Conservation (phyloP, 2,329 filamentous ascomycete species). For the Ophiostoma angusticollis region DNA sequence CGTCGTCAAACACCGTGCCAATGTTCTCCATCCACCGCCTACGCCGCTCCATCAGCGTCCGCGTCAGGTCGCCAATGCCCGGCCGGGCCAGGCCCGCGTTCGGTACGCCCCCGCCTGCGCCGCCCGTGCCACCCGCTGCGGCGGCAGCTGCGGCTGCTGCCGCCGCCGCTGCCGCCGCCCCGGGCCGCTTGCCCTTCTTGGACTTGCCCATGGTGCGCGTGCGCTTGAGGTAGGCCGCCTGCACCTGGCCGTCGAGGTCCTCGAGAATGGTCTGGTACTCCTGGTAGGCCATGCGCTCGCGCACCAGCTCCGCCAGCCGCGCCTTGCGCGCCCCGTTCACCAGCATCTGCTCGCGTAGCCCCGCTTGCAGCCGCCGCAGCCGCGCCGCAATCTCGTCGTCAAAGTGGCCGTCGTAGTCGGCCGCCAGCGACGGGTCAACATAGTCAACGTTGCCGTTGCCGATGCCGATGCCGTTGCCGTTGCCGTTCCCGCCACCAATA, state of each 20-base stretch:
- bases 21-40: slow-evolving; percentile 85
- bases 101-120: slow-evolving; percentile 1
- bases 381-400: slow-evolving; percentile 92
- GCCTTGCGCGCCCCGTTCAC: slow-evolving; percentile 85
- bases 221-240: slow-evolving; percentile 89
- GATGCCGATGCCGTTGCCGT: neutral
- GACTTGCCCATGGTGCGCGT: slow-evolving; percentile 92
- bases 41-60: slow-evolving; percentile 83
- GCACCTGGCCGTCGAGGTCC: slow-evolving; percentile 88
- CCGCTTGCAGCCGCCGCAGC: slow-evolving; percentile 69
- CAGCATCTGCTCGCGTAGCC: slow-evolving; percentile 71
- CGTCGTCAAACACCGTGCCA: slow-evolving; percentile 78
- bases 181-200: slow-evolving; percentile 54
- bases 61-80: slow-evolving; percentile 80
- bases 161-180: slow-evolving; percentile 48
- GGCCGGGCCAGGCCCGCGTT: slow-evolving; percentile 54
- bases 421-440: slow-evolving; percentile 23
- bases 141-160: slow-evolving; percentile 33
- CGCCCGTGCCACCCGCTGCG: slow-evolving; percentile 22
- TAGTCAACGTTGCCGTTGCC: neutral
- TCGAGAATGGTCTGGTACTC: slow-evolving; percentile 96
- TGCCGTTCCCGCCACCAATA: slow-evolving; percentile 23
- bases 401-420: slow-evolving; percentile 78
- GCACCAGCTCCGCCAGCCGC: slow-evolving; percentile 72
- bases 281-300: slow-evolving; percentile 88